Percentiles rank a stretch among this genome's conserved stretches.
Evolutionary conservation across 208 protist genomes (phyloP).

Genomic region (Wallacemonas collosoma): DNA sequence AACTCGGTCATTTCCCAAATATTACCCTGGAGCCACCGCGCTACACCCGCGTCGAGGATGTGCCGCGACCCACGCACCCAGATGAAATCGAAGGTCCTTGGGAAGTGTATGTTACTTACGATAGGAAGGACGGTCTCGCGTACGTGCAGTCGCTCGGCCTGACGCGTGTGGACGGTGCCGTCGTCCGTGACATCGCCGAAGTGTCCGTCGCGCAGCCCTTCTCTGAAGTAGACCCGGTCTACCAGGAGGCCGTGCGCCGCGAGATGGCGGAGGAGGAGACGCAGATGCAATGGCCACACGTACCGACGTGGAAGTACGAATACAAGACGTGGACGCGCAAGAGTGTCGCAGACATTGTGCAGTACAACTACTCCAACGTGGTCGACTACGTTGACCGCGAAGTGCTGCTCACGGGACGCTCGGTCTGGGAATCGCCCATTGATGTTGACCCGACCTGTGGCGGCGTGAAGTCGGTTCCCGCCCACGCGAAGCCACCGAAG

Average conservation of each 20-base stretch:
- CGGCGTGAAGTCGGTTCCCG: slow-evolving; percentile 72
- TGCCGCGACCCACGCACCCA: slow-evolving; percentile 81
- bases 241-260: slow-evolving; percentile 67
- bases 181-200: slow-evolving; percentile 53
- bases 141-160: slow-evolving; percentile 75
- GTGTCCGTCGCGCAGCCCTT: slow-evolving; percentile 50
- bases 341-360: slow-evolving; percentile 74
- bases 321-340: slow-evolving; percentile 80
- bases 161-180: slow-evolving; percentile 63
- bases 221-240: slow-evolving; percentile 63
- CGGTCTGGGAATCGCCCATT: slow-evolving; percentile 90
- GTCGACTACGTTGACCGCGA: slow-evolving; percentile 93
- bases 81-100: slow-evolving; percentile 91
- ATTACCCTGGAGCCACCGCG: slow-evolving; percentile 52
- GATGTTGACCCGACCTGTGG: slow-evolving; percentile 89
- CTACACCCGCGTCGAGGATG: slow-evolving; percentile 37
- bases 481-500: slow-evolving; percentile 78
- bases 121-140: slow-evolving; percentile 55
- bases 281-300: slow-evolving; percentile 87
- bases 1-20: slow-evolving; percentile 88
- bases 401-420: slow-evolving; percentile 86
- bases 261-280: slow-evolving; percentile 83
- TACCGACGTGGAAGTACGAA: slow-evolving; percentile 87
- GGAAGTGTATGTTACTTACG: slow-evolving; percentile 84
- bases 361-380: slow-evolving; percentile 92